Evolutionary conservation across 495 filamentous ascomycete species (phyloP), one percentile per base, ranked within the genome.

Genomic region (Penicillium bialowiezense): DNA sequence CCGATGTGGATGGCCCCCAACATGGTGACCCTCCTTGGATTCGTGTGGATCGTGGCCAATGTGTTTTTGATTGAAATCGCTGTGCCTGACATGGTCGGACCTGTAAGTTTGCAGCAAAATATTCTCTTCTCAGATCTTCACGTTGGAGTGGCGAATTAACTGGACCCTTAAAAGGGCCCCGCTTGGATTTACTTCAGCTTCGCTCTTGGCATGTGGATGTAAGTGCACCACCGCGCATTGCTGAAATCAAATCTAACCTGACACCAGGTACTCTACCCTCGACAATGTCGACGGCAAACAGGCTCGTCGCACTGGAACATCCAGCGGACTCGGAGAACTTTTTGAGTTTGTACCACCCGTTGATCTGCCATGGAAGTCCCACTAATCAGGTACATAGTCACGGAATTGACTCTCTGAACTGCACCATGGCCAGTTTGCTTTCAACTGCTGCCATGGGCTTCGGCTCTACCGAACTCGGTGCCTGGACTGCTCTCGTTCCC

Each of bases 261-360:
- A 46, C 29, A 44, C 46, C n/a, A 59, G 83, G 73, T 97, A 97
- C 71, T 95, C 92, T 31, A 98, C 93, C 10, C 87, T 98, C 83
- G 93, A 98, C 73, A 98, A 98, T 63, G 85, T 98, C 32, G 93
- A 98, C 67, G 93, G 93, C 48, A 98, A 98, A 75, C 93, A 98
- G 73, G 93, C 93, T 20, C 76, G 93, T 47, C 79, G 93, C 50
- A 98, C 95, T 7, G 92, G 93, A 5, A 96, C 92, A 12, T 97
- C 93, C 33, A 96, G 90, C 60, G 89, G 89, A 9, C 74, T 98
- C 20, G 93, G 93, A 49, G 93, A 98, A 68, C 82, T 98, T 15
- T 98, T 98, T 74, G 93, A 98, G 83, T 87, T 74, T 56, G 82
- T 60, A 48, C 32, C 23, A 7, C 39, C 38, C 20, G 7, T 21